A percentile compares a stretch with the other conserved stretches of the same genome.
These are phyloP conservation scores for Hyaloscypha hepaticicola DNA, from an alignment of 495 filamentous ascomycete genomes.

Conservation along the genomic window DNA sequence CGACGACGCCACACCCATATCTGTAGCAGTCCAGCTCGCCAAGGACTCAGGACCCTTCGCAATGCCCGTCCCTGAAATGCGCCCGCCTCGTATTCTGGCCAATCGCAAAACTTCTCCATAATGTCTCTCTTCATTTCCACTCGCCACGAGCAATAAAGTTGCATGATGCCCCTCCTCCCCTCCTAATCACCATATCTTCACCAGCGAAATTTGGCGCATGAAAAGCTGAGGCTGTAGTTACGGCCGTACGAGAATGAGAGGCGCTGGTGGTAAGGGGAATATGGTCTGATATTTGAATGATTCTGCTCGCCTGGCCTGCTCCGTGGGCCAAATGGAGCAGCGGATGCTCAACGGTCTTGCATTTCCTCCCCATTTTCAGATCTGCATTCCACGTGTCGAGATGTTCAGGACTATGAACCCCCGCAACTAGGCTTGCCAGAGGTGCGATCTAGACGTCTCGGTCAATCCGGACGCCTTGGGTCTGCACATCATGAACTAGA, in stretches of 20 bases:
- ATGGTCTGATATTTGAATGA: background rate
- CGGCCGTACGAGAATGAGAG: constrained; percentile 17
- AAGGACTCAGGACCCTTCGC: background rate
- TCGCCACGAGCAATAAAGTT: background rate
- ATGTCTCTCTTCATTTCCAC: constrained; percentile 2
- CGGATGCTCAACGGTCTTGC: too few species aligned
- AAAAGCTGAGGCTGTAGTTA: constrained; percentile 5
- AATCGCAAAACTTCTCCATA: constrained; percentile 3
- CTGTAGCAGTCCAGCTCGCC: background rate
- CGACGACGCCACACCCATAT: background rate
- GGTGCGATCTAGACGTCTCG: background rate
- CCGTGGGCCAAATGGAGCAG: too few species aligned
- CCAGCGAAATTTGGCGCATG: background rate
- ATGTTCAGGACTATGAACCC: background rate
- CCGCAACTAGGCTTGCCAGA: background rate
- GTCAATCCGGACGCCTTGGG: background rate
- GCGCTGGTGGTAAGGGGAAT: background rate
- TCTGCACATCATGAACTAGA: background rate
- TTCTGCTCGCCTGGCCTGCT: too few species aligned
- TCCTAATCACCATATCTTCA: background rate
- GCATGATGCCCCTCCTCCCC: background rate
- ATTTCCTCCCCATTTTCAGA: too few species aligned
- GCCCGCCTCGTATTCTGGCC: constrained; percentile 15
- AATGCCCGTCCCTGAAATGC: background rate
- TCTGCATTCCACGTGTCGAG: background rate